phyloP scores from a whole-genome alignment of 2,329 filamentous ascomycete species.

The Thielaviopsis punctulata region DNA sequence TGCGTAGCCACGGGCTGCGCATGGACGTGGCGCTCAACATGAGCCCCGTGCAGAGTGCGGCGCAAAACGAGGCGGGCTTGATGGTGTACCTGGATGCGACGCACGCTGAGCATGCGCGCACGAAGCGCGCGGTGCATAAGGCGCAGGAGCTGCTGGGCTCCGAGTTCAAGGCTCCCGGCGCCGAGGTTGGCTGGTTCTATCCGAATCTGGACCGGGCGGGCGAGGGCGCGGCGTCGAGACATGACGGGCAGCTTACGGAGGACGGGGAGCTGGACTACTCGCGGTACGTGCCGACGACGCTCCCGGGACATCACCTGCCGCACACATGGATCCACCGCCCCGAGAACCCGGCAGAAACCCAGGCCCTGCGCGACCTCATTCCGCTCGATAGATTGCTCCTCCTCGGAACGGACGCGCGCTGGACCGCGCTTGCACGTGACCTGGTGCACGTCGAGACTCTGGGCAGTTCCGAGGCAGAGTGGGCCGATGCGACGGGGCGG shows the following conservation, averaged over 20 bases:
- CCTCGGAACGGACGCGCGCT: background rate
- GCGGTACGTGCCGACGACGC: constrained; percentile 1
- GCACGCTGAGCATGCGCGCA: background rate
- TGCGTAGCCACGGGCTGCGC: constrained; percentile 1
- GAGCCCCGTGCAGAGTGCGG: background rate
- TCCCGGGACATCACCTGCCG: constrained; percentile 4
- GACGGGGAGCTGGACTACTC: background rate
- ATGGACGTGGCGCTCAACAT: constrained; percentile 8
- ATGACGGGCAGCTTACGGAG: background rate
- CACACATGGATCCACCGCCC: constrained; percentile 1
- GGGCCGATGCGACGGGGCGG: background rate
- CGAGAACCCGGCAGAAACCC: background rate
- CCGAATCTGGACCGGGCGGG: background rate
- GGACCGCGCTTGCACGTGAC: background rate
- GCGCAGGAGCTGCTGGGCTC: background rate
- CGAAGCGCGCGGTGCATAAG: background rate
- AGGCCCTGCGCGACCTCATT: background rate
- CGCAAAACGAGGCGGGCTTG: background rate
- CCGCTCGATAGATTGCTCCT: constrained; percentile 3
- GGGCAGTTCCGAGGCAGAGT: background rate
- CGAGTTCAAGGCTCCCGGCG: constrained; percentile 5
- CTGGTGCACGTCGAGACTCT: constrained; percentile 2
- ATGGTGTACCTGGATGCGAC: constrained; percentile 1
- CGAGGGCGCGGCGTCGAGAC: background rate
- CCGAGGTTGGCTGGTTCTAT: constrained; percentile 6